Conservation (phyloP, 495 filamentous ascomycete species). For the Xylaria flabelliformis region DNA sequence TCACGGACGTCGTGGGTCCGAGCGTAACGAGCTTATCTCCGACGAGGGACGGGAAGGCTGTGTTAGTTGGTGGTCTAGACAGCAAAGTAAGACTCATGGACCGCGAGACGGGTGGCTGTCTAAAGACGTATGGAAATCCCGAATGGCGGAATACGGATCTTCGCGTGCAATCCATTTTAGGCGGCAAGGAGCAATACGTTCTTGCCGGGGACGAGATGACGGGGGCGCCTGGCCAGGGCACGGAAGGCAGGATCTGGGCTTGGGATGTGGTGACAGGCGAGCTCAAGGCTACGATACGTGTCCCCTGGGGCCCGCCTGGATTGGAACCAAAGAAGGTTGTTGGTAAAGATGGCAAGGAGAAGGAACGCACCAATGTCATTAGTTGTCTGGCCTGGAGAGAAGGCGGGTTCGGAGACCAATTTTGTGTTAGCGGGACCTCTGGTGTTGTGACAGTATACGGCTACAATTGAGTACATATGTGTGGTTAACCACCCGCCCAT, state of each 20-base stretch:
- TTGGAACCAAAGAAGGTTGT: constrained; percentile 51
- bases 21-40: constrained; percentile 72
- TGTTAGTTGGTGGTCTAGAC: constrained; percentile 80
- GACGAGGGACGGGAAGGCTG: constrained; percentile 72
- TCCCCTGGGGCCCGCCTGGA: constrained; percentile 67
- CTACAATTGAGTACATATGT: constrained; percentile 34
- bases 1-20: constrained; percentile 74
- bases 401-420: constrained; percentile 64
- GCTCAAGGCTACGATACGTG: constrained; percentile 64
- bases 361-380: constrained; percentile 58
- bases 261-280: constrained; percentile 90
- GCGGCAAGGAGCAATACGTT: constrained; percentile 75
- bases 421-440: constrained; percentile 60
- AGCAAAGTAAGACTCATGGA: constrained; percentile 82
- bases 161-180: constrained; percentile 74
- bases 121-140: constrained; percentile 72
- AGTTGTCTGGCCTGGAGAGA: constrained; percentile 77
- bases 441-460: constrained; percentile 63
- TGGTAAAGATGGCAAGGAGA: constrained; percentile 59
- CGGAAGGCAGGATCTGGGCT: constrained; percentile 73
- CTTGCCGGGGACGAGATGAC: constrained; percentile 79
- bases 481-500: neutral
- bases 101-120: constrained; percentile 70
- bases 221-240: constrained; percentile 42
- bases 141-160: constrained; percentile 71